Conservation (phyloP, 345 rosid genomes). For the Populus ilicifolia region DNA sequence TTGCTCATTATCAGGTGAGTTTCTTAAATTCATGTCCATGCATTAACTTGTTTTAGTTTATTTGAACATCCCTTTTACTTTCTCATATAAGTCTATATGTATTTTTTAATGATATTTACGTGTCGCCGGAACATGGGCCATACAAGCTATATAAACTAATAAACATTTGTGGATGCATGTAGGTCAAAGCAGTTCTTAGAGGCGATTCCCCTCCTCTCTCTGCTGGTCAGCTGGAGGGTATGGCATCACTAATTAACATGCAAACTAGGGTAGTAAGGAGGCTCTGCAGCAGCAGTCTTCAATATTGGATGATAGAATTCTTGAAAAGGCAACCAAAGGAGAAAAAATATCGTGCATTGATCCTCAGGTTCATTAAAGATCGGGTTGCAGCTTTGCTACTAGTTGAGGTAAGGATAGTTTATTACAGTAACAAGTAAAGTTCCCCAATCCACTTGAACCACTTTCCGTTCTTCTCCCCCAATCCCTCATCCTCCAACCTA, state of each 20-base stretch:
- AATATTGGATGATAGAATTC: slow-evolving; percentile 85
- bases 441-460: too few species aligned
- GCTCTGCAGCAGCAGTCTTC: slow-evolving; percentile 62
- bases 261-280: slow-evolving; percentile 51
- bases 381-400: slow-evolving; percentile 65
- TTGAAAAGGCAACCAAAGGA: slow-evolving; percentile 74
- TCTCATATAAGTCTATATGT: not conserved
- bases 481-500: too few species aligned
- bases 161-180: not conserved
- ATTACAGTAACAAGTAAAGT: not conserved
- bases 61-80: not conserved
- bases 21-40: slow-evolving; percentile 6
- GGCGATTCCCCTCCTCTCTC: slow-evolving; percentile 80
- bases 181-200: slow-evolving; percentile 84
- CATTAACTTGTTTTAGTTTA: not conserved
- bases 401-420: slow-evolving; percentile 54
- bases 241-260: slow-evolving; percentile 66
- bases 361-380: slow-evolving; percentile 82
- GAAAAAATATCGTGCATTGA: slow-evolving; percentile 60
- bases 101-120: not conserved
- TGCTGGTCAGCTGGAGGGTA: slow-evolving; percentile 85
- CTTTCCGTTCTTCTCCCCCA: too few species aligned
- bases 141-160: not conserved
- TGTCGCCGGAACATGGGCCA: not conserved
- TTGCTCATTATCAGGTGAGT: slow-evolving; percentile 91